Conservation (phyloP, 495 filamentous ascomycete genomes). For the Pyrenula massariospora region DNA sequence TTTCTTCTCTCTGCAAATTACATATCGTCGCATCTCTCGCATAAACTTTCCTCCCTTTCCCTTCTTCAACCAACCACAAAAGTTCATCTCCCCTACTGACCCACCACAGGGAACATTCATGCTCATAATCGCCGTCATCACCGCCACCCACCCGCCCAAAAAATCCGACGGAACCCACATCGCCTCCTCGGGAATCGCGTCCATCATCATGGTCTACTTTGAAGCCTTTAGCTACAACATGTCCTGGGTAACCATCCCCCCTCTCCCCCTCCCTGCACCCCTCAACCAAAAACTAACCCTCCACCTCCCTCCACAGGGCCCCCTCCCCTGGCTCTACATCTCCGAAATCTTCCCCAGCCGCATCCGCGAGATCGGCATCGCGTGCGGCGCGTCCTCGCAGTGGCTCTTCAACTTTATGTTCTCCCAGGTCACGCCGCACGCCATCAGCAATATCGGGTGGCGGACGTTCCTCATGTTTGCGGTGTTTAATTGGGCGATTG, state of each 20-base stretch:
- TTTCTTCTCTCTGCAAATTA: conserved; percentile 13
- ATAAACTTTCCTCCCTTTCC: no score
- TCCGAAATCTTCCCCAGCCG: conserved; percentile 37
- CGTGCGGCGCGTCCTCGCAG: conserved; percentile 27
- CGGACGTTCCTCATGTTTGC: conserved; percentile 40
- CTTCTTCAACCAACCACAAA: no score
- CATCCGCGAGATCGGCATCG: conserved; percentile 33
- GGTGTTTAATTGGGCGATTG: conserved; percentile 23
- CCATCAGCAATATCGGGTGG: conserved; percentile 34
- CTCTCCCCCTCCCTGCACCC: conserved; percentile 29
- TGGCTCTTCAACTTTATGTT: conserved; percentile 42
- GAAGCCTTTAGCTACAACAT: conserved; percentile 34
- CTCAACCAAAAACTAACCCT: no score
- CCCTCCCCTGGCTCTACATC: conserved; percentile 23
- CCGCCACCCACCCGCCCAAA: conserved; percentile 24
- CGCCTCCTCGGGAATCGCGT: conserved; percentile 28
- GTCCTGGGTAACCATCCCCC: conserved; percentile 25
- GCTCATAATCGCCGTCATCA: conserved; percentile 36
- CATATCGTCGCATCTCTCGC: not conserved
- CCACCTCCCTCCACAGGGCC: conserved; percentile 18
- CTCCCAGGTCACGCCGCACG: conserved; percentile 36
- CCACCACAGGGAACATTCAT: conserved; percentile 25
- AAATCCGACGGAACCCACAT: conserved; percentile 14
- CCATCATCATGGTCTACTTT: conserved; percentile 37
- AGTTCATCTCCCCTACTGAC: conserved; percentile 6